Conservation (phyloP, 768 basidiomycete species). For the Pleurotus tuber-regium region DNA sequence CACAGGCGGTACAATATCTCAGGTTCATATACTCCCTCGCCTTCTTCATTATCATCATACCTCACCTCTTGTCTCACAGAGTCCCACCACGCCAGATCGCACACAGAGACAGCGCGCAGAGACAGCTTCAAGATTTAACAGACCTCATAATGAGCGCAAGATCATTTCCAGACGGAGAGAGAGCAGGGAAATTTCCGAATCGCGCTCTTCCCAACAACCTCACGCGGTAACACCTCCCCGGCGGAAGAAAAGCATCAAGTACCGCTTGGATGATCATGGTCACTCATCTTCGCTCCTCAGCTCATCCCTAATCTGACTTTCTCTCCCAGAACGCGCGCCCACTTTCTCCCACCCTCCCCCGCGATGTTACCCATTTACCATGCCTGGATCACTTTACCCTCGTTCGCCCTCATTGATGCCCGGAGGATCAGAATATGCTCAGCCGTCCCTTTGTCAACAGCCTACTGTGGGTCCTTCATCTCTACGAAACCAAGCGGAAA, state of each 20-base stretch:
- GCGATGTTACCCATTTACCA: slow-evolving; percentile 43
- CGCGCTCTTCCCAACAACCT: too few species aligned
- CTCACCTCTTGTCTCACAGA: slow-evolving; percentile 12
- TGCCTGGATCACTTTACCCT: slow-evolving; percentile 80
- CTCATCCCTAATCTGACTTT: too few species aligned
- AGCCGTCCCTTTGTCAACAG: slow-evolving; percentile 37
- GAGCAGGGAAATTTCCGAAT: too few species aligned
- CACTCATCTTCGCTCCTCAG: neutral
- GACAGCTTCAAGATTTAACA: too few species aligned
- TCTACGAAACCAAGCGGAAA: too few species aligned
- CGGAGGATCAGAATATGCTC: slow-evolving; percentile 36
- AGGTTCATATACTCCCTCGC: slow-evolving; percentile 13
- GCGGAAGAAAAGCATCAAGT: too few species aligned
- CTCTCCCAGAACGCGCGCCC: too few species aligned
- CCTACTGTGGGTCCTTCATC: too few species aligned
- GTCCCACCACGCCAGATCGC: neutral
- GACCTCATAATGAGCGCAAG: too few species aligned
- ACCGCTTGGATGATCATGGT: neutral
- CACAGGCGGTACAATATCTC: slow-evolving; percentile 39
- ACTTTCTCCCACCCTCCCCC: neutral
- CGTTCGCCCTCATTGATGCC: slow-evolving; percentile 59
- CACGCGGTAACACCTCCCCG: too few species aligned
- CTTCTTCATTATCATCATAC: neutral
- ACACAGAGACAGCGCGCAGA: too few species aligned
- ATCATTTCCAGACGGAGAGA: too few species aligned